A percentile compares a stretch with the other conserved stretches of the same genome.
These are phyloP conservation scores for Blastomyces gilchristii DNA, from an alignment of 2,329 filamentous ascomycete species.

Conservation along the genomic window DNA sequence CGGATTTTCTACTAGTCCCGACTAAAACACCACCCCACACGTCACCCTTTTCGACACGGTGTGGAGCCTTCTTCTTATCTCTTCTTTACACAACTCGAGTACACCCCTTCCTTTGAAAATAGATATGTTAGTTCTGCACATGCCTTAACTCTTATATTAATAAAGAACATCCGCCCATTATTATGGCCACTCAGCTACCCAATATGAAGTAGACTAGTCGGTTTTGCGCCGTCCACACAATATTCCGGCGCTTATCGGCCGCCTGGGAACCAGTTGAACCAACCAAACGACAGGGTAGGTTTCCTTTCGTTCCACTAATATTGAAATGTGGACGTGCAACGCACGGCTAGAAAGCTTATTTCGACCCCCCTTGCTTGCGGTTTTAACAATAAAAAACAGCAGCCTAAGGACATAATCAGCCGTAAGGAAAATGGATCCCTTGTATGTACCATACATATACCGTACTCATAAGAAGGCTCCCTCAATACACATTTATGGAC, in stretches of 20 bases:
- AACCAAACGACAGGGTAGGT: background rate
- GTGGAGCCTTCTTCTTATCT: background rate
- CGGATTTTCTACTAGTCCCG: background rate
- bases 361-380: background rate
- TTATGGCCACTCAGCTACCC: background rate
- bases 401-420: background rate
- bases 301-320: background rate
- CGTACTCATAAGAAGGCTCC: background rate
- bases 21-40: background rate
- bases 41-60: background rate
- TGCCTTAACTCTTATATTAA: background rate
- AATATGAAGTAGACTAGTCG: background rate
- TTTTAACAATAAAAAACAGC: background rate
- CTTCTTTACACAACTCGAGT: background rate
- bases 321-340: background rate
- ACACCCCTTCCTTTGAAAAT: background rate
- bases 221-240: background rate
- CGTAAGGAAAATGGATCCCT: background rate
- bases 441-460: background rate
- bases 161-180: background rate
- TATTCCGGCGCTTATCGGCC: background rate
- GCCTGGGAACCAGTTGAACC: background rate
- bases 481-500: background rate
- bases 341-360: background rate
- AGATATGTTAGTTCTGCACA: background rate